Conservation (phyloP, 106 monocot species). For the Amphibolis antarctica region DNA sequence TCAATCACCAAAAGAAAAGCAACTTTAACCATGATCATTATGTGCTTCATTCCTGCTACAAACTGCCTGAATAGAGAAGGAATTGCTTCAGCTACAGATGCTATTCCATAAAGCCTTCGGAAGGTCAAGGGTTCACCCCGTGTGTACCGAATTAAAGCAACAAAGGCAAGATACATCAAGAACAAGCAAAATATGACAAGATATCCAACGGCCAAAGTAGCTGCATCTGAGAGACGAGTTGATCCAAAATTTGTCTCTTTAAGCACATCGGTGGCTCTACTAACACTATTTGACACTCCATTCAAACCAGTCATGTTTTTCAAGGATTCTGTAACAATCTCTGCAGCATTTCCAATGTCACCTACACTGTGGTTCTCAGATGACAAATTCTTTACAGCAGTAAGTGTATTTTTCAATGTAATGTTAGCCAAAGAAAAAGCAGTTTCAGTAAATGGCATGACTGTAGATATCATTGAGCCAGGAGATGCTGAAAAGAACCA, state of each 20-base stretch:
- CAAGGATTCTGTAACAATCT: constrained; percentile 38
- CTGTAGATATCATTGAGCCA: constrained; percentile 45
- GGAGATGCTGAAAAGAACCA: constrained; percentile 80
- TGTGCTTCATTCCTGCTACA: constrained; percentile 62
- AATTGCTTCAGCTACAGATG: constrained; percentile 58
- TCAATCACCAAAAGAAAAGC: constrained; percentile 96
- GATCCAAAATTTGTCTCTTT: constrained; percentile 35
- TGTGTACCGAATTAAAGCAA: constrained; percentile 72
- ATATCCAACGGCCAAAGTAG: constrained; percentile 88
- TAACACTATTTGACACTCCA: constrained; percentile 14
- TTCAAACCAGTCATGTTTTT: constrained; percentile 41
- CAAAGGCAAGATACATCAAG: constrained; percentile 68
- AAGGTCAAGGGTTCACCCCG: constrained; percentile 70
- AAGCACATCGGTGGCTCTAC: constrained; percentile 18
- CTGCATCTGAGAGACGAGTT: constrained; percentile 78
- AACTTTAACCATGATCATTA: constrained; percentile 98
- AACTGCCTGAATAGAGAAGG: constrained; percentile 79
- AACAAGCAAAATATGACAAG: constrained; percentile 57
- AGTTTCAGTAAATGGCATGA: constrained; percentile 60
- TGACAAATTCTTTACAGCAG: constrained; percentile 55
- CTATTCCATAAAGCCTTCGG: constrained; percentile 74
- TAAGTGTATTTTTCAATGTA: constrained; percentile 63
- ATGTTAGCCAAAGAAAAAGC: constrained; percentile 66
- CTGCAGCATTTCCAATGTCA: constrained; percentile 38
- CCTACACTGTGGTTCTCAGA: constrained; percentile 42